Percentiles rank a stretch among this genome's conserved stretches.
phyloP scores from a whole-genome alignment of 305 asterid genomes.

The Fraxinus baroniana region DNA sequence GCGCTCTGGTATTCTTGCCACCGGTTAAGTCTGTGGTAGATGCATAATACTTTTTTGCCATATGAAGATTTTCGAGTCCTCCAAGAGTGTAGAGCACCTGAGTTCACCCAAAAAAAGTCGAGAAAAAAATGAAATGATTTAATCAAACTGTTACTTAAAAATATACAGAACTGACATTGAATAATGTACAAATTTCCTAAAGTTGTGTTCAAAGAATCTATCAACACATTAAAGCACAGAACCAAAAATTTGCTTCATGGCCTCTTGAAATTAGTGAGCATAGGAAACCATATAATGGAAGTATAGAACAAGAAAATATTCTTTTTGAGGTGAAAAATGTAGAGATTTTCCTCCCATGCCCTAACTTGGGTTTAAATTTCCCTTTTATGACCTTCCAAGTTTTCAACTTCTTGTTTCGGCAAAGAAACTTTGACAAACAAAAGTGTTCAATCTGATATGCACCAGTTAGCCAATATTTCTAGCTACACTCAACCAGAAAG shows the following conservation, averaged over 20 bases:
- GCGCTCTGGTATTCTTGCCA: slow-evolving; percentile 88
- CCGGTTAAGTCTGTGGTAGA: slow-evolving; percentile 88
- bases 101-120: slow-evolving; percentile 18
- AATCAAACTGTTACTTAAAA: background rate
- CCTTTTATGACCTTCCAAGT: background rate
- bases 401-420: background rate
- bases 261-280: background rate
- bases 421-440: background rate
- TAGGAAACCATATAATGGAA: background rate
- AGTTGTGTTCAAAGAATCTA: background rate
- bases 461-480: background rate
- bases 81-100: slow-evolving; percentile 95
- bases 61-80: slow-evolving; percentile 88
- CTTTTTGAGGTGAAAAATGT: background rate
- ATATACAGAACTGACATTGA: background rate
- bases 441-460: background rate
- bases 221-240: background rate
- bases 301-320: background rate
- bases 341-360: background rate
- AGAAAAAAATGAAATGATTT: background rate
- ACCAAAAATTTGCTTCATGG: background rate
- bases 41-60: slow-evolving; percentile 92
- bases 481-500: background rate
- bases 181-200: background rate
- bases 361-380: background rate